phyloP scores from a whole-genome alignment of 495 filamentous ascomycete genomes.

The Oleoguttula mirabilis region DNA sequence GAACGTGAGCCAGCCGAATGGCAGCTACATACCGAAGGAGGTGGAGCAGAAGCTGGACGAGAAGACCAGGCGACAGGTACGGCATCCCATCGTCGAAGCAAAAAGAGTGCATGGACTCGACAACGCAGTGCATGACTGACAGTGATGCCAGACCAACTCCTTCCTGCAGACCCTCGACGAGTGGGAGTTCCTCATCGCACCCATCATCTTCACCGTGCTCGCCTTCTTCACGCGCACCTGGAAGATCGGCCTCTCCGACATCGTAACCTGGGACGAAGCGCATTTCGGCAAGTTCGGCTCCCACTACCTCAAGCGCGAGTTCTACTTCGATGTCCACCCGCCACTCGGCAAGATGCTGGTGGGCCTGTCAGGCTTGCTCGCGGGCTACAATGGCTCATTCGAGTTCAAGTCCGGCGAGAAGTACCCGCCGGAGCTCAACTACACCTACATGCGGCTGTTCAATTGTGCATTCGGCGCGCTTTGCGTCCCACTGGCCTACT shows the following conservation, averaged over 20 bases:
- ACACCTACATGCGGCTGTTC: slow-evolving; percentile 97
- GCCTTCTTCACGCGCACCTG: slow-evolving; percentile 92
- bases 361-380: slow-evolving; percentile 85
- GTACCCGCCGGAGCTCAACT: slow-evolving; percentile 87
- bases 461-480: slow-evolving; percentile 89
- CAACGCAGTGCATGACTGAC: slow-evolving; percentile 8
- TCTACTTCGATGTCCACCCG: slow-evolving; percentile 98
- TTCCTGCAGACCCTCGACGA: slow-evolving; percentile 54
- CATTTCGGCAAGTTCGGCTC: slow-evolving; percentile 99
- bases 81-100: too few relatives aligned
- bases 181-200: slow-evolving; percentile 80
- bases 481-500: slow-evolving; percentile 90
- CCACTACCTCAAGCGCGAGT: slow-evolving; percentile 95
- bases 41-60: slow-evolving; percentile 42
- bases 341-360: slow-evolving; percentile 97
- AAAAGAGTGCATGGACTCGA: background rate
- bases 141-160: slow-evolving; percentile 29
- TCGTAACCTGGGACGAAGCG: slow-evolving; percentile 98
- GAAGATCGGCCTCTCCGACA: slow-evolving; percentile 86
- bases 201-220: slow-evolving; percentile 73
- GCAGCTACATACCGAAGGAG: slow-evolving; percentile 30
- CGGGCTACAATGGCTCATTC: slow-evolving; percentile 97
- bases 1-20: slow-evolving; percentile 47
- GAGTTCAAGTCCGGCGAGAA: slow-evolving; percentile 98
- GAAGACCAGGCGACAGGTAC: slow-evolving; percentile 58